phyloP scores from a whole-genome alignment of 75 land plant species.

The Picea glauca region DNA sequence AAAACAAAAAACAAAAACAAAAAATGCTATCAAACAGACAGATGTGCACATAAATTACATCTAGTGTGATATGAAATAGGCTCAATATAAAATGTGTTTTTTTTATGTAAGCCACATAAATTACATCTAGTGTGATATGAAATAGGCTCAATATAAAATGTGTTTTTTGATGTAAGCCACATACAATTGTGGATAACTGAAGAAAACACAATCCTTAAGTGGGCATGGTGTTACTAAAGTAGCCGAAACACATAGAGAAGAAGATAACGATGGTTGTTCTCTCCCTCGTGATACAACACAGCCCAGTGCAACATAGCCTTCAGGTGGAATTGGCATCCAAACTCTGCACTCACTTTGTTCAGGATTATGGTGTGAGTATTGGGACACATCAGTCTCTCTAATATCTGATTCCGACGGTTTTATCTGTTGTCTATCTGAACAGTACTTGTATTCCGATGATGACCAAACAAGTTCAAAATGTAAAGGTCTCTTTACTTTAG shows the following conservation, averaged over 20 bases:
- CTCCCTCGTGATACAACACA: slow-evolving; percentile 74
- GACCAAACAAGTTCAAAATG: slow-evolving; percentile 79
- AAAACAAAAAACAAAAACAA: not conserved
- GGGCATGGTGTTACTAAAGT: slow-evolving; percentile 64
- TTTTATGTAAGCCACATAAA: no score
- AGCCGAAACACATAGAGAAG: slow-evolving; percentile 67
- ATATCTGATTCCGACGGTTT: not conserved
- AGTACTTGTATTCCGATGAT: slow-evolving; percentile 13
- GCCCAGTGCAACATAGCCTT: slow-evolving; percentile 88
- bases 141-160: not conserved
- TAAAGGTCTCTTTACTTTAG: slow-evolving; percentile 75
- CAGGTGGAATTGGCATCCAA: slow-evolving; percentile 94
- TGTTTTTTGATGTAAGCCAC: slow-evolving; percentile 7
- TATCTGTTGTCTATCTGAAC: slow-evolving; percentile 2
- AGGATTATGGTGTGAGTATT: not conserved
- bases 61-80: not conserved
- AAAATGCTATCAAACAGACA: not conserved
- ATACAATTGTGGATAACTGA: slow-evolving; percentile 31
- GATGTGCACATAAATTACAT: not conserved
- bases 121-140: no score
- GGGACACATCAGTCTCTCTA: not conserved
- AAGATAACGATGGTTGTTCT: slow-evolving; percentile 52
- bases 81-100: no score
- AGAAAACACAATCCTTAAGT: slow-evolving; percentile 68
- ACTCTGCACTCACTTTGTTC: slow-evolving; percentile 43